Evolutionary conservation across 2,329 filamentous ascomycete species (phyloP).

Genomic region (Trichoderma semiorbis): DNA sequence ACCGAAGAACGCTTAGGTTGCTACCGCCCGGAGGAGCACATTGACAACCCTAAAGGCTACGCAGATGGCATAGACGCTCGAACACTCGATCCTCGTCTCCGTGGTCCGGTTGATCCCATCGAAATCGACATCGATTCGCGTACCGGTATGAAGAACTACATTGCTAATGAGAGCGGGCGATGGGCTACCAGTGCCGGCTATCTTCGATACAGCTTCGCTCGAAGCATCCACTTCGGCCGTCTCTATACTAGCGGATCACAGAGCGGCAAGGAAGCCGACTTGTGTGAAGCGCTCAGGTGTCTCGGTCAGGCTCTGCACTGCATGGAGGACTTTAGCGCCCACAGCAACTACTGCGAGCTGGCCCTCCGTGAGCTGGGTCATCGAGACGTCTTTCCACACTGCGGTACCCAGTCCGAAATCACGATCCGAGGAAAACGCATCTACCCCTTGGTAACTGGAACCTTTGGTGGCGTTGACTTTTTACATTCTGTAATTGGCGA

Average conservation of each 20-base stretch:
- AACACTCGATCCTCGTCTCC: conserved; percentile 74
- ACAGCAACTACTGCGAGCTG: conserved; percentile 81
- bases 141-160: conserved; percentile 99
- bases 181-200: conserved; percentile 92
- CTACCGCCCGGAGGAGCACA: conserved; percentile 73
- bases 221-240: conserved; percentile 74
- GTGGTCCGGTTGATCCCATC: conserved; percentile 68
- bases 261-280: conserved; percentile 67
- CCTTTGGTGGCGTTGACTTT: conserved; percentile 79
- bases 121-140: conserved; percentile 70
- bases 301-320: conserved; percentile 74
- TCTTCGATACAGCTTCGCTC: conserved; percentile 69
- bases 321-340: conserved; percentile 74
- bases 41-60: conserved; percentile 79
- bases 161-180: conserved; percentile 79
- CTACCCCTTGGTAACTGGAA: conserved; percentile 69
- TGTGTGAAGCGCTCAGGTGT: conserved; percentile 76
- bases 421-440: conserved; percentile 60
- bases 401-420: conserved; percentile 63
- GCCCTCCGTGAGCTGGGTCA: conserved; percentile 73
- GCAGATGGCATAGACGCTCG: conserved; percentile 83
- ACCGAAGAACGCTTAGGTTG: conserved; percentile 75
- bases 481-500: conserved; percentile 75
- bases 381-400: conserved; percentile 77
- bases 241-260: conserved; percentile 65